These are phyloP conservation scores for Paraphysoderma sedebokerense DNA, from an alignment of 371 early-diverging fungal species.

Conservation along the genomic window DNA sequence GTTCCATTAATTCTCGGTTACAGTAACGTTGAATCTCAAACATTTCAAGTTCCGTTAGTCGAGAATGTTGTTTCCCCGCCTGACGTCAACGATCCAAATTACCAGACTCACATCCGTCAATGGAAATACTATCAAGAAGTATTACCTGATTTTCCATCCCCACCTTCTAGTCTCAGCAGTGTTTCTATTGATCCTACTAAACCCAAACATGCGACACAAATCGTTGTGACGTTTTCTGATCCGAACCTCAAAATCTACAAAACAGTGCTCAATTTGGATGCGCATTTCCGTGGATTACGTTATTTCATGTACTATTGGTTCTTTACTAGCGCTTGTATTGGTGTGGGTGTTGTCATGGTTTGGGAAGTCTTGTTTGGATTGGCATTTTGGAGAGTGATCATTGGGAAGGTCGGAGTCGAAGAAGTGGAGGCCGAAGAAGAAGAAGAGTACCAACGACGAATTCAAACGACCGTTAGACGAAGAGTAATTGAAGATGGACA, in stretches of 20 bases:
- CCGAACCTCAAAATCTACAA: slow-evolving; percentile 16
- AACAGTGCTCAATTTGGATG: slow-evolving; percentile 14
- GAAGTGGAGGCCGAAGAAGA: neutral
- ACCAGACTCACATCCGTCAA: too few relatives aligned
- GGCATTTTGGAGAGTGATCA: slow-evolving; percentile 2
- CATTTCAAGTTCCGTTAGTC: neutral
- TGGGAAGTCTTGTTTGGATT: slow-evolving; percentile 4
- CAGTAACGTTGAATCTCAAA: neutral
- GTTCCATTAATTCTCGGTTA: neutral
- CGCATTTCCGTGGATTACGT: slow-evolving; percentile 30
- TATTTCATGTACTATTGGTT: slow-evolving; percentile 37
- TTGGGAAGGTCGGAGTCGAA: neutral
- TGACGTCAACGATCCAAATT: too few relatives aligned
- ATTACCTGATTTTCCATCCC: too few relatives aligned
- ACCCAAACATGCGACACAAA: neutral
- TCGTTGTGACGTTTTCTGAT: slow-evolving; percentile 9
- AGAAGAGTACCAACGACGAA: too few relatives aligned
- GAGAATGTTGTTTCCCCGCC: neutral
- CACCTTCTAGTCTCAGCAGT: neutral
- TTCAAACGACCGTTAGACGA: too few relatives aligned
- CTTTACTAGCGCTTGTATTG: slow-evolving; percentile 5
- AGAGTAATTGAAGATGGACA: too few relatives aligned
- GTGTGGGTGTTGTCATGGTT: slow-evolving; percentile 4
- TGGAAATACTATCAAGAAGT: too few relatives aligned
- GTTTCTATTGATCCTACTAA: neutral